Conservation (phyloP, 345 rosid genomes). For the Anacardium occidentale region DNA sequence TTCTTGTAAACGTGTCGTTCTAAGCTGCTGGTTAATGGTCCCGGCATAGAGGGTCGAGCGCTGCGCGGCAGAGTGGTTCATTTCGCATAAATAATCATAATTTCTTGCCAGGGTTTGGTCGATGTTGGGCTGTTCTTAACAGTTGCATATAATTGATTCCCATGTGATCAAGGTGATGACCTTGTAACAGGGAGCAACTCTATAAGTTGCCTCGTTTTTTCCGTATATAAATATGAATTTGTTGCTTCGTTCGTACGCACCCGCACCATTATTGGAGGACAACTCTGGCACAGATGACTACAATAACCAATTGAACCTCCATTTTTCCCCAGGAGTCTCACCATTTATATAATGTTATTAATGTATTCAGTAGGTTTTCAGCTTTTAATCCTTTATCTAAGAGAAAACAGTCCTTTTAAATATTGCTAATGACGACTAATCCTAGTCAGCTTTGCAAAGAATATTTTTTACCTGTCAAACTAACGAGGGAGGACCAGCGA, state of each 20-base stretch:
- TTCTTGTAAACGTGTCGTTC: slow-evolving; percentile 18
- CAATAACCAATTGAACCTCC: background rate
- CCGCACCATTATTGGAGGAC: slow-evolving; percentile 19
- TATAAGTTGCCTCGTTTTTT: slow-evolving; percentile 22
- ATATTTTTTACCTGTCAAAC: background rate
- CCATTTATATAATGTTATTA: background rate
- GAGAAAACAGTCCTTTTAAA: background rate
- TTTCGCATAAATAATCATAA: slow-evolving; percentile 13
- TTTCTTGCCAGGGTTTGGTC: slow-evolving; percentile 8
- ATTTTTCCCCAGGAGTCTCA: background rate
- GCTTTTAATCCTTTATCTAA: slow-evolving; percentile 2
- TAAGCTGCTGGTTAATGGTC: slow-evolving; percentile 25
- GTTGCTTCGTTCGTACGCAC: slow-evolving; percentile 24
- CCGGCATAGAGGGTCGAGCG: slow-evolving; percentile 36
- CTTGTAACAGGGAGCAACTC: slow-evolving; percentile 34
- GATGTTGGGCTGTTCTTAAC: slow-evolving; percentile 11
- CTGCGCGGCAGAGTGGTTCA: background rate
- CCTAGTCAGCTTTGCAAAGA: slow-evolving; percentile 3
- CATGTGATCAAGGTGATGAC: slow-evolving; percentile 34
- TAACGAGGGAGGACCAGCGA: background rate
- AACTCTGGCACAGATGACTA: background rate
- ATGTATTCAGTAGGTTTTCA: slow-evolving; percentile 10
- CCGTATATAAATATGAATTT: slow-evolving; percentile 8
- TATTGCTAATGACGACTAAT: slow-evolving; percentile 2
- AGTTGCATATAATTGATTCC: slow-evolving; percentile 23